Conservation (phyloP, 176 grass and related monocot genomes). For the Paspalum vaginatum region DNA sequence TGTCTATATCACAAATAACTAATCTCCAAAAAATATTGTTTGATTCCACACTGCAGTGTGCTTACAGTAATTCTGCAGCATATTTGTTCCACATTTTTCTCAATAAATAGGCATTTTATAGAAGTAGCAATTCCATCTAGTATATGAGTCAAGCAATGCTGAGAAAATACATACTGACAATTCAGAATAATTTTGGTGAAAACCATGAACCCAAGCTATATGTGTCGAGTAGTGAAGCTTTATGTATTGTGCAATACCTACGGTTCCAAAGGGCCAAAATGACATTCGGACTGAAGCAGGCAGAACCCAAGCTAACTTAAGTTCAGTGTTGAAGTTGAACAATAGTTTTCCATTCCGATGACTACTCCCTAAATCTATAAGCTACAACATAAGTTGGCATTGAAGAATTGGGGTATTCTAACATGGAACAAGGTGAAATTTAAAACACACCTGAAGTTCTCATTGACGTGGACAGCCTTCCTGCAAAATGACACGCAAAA, state of each 20-base stretch:
- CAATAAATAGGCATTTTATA: constrained; percentile 5
- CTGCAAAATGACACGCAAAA: constrained; percentile 40
- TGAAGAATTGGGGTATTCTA: background rate
- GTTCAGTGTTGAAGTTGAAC: constrained; percentile 2
- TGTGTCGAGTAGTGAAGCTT: background rate
- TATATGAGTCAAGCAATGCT: background rate
- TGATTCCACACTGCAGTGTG: background rate
- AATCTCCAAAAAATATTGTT: background rate
- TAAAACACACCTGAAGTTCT: constrained; percentile 84
- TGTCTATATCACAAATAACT: constrained; percentile 1
- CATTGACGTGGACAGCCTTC: constrained; percentile 81
- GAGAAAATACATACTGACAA: background rate
- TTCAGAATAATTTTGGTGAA: background rate
- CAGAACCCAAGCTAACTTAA: background rate
- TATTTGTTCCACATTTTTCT: background rate
- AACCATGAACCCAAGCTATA: background rate
- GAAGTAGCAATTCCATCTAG: background rate
- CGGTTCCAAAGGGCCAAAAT: constrained; percentile 7
- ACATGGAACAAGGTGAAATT: constrained; percentile 2
- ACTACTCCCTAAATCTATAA: background rate
- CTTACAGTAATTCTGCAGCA: background rate
- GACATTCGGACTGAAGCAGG: background rate
- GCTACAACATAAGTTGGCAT: background rate
- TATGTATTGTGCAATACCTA: background rate
- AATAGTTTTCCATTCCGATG: background rate